These are phyloP conservation scores for Pugionium cornutum DNA, from an alignment of 345 rosid species.

Conservation along the genomic window DNA sequence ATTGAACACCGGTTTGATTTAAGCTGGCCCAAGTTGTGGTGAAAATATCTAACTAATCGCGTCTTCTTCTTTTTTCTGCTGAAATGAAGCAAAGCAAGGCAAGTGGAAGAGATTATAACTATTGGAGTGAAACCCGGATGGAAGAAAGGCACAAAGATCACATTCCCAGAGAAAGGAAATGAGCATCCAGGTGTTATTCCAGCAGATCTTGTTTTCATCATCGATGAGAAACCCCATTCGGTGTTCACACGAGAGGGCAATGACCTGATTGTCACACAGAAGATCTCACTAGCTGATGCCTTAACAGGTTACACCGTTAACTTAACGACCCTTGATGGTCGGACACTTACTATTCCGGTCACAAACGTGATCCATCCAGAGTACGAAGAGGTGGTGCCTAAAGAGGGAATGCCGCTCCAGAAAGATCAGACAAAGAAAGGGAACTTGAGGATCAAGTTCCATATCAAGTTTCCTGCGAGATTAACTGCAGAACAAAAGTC, in stretches of 20 bases:
- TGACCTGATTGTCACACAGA: slow-evolving; percentile 49
- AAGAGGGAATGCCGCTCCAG: slow-evolving; percentile 66
- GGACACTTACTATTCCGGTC: slow-evolving; percentile 48
- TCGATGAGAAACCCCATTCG: slow-evolving; percentile 63
- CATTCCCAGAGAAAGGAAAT: slow-evolving; percentile 55
- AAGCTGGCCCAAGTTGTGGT: slow-evolving; percentile 10
- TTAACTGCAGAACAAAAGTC: slow-evolving; percentile 53
- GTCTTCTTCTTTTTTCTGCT: neutral
- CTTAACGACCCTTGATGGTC: slow-evolving; percentile 59
- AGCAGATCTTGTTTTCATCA: slow-evolving; percentile 54
- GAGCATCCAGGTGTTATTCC: slow-evolving; percentile 45
- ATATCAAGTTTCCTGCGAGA: slow-evolving; percentile 61
- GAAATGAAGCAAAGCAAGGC: slow-evolving; percentile 43
- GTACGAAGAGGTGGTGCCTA: slow-evolving; percentile 53
- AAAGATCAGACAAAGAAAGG: slow-evolving; percentile 60
- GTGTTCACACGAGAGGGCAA: slow-evolving; percentile 61
- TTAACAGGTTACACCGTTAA: slow-evolving; percentile 56
- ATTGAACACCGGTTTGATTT: neutral
- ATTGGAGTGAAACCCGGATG: slow-evolving; percentile 55
- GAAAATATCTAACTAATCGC: neutral
- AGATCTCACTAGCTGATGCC: slow-evolving; percentile 57
- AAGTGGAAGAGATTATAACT: slow-evolving; percentile 46
- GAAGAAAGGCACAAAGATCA: slow-evolving; percentile 61
- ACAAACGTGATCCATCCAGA: slow-evolving; percentile 53
- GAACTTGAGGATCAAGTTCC: slow-evolving; percentile 59